Evolutionary conservation across 2,329 filamentous ascomycete species (phyloP), one percentile per base, ranked within the genome.

Genomic region (Apiospora arundinis): DNA sequence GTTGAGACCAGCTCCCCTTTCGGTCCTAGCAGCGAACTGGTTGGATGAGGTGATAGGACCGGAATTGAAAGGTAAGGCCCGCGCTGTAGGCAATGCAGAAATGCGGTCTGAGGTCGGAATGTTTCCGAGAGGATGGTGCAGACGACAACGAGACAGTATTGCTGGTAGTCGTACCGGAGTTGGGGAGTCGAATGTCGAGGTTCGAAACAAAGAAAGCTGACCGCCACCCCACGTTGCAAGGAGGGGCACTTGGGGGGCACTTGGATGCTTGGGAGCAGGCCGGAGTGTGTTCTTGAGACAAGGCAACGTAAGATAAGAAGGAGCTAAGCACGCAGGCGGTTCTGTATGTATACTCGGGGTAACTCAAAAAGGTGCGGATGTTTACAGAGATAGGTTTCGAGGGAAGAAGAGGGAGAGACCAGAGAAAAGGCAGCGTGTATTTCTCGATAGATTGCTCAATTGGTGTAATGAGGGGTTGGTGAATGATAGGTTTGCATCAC

Each of bases 171-270:
- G 52, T 56, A 21, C 21, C 11, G 52, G n/a, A 37, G 28, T 18
- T 25, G 32, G 28, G 52, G 16, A 32, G 49, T 40, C 56, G 32
- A 40, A 32, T 8, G 52, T 60, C 52, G 56, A 63, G 32, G 56
- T 12, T 40, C 56, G 32, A 37, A 40, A 40, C 56, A 63, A 63
- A 63, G 56, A 40, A 63, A 63, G 56, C 66, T 48, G 66, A 68
- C 66, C 66, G 66, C 66, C 44, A 68, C 42, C 66, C 66, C 66
- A 68, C 66, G 66, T 40, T 40, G 49, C 32, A 63, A 63, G 56
- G 56, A 63, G 56, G 56, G 56, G 32, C 56, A 40, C 56, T 63
- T 40, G 56, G 49, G 49, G 32, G 32, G 32, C 32, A 32, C 32
- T 32, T 32, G 32, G 32, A 6, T 6, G 6, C 32, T 32, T 32